Percentiles rank a stretch among this genome's conserved stretches.
Evolutionary conservation across 2,329 filamentous ascomycete genomes (phyloP).

Genomic region (Pestalotiopsis fici): DNA sequence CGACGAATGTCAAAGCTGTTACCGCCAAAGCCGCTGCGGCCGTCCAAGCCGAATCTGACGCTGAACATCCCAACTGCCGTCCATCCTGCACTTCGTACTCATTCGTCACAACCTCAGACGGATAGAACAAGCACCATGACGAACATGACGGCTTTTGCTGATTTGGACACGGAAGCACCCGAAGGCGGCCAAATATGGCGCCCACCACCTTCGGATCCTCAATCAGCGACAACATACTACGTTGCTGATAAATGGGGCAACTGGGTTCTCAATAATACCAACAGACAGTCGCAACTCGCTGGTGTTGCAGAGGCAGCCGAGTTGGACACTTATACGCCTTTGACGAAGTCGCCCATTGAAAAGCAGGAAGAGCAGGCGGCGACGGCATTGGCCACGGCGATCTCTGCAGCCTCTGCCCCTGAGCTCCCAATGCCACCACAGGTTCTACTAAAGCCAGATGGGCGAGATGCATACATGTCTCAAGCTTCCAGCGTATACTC

Average conservation of each 20-base stretch:
- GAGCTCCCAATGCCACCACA: conserved; percentile 25
- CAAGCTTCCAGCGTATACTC: conserved; percentile 39
- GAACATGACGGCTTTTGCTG: conserved; percentile 32
- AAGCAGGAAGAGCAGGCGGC: conserved; percentile 23
- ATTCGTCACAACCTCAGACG: conserved; percentile 47
- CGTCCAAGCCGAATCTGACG: conserved; percentile 42
- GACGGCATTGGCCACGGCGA: conserved; percentile 19
- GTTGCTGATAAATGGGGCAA: conserved; percentile 54
- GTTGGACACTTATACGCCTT: conserved; percentile 28
- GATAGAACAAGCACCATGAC: conserved; percentile 46
- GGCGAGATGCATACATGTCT: conserved; percentile 20
- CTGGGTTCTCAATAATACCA: conserved; percentile 49
- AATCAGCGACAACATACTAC: conserved; percentile 48
- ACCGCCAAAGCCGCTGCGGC: conserved; percentile 36
- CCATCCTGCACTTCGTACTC: conserved; percentile 25
- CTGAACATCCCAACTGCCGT: conserved; percentile 32
- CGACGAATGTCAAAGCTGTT: conserved; percentile 44
- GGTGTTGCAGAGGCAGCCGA: conserved; percentile 21
- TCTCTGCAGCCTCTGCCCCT: conserved; percentile 22
- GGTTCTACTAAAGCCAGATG: conserved; percentile 23
- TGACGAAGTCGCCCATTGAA: conserved; percentile 31
- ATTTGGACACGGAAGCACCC: conserved; percentile 31
- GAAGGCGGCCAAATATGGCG: conserved; percentile 49
- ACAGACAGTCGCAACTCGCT: conserved; percentile 23
- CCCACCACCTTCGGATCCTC: conserved; percentile 46